phyloP scores from a whole-genome alignment of 805 yeast species.

The Wickerhamiella domercqiae region DNA sequence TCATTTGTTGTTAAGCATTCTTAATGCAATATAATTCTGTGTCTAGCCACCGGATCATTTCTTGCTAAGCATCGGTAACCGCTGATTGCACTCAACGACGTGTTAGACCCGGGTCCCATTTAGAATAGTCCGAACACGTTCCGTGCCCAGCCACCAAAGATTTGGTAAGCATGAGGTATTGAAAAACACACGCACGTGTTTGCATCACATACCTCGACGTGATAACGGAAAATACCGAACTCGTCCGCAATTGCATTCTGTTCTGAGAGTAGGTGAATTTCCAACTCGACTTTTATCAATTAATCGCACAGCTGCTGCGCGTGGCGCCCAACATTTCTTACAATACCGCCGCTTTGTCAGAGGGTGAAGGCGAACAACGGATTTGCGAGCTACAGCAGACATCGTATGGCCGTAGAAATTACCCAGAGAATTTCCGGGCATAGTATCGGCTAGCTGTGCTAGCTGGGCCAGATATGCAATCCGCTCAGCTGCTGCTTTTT shows the following conservation, averaged over 20 bases:
- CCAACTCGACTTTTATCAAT: conserved; percentile 28
- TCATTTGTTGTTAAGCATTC: no score
- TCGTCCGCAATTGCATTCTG: conserved; percentile 13
- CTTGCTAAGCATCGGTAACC: no score
- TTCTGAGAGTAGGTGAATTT: conserved; percentile 11
- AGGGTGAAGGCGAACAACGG: conserved; percentile 42
- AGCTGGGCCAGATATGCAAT: conserved; percentile 22
- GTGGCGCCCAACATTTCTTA: conserved; percentile 42
- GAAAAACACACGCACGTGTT: no score
- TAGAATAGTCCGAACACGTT: no score
- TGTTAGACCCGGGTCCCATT: no score
- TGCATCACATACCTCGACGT: no score
- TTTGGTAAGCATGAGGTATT: no score
- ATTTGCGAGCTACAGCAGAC: conserved; percentile 49
- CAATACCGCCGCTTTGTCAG: conserved; percentile 51
- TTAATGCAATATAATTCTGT: no score
- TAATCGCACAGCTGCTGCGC: conserved; percentile 32
- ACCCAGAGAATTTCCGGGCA: conserved; percentile 28
- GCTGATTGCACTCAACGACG: no score
- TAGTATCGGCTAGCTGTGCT: conserved; percentile 14
- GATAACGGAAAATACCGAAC: conserved; percentile 10
- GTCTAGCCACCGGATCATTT: no score
- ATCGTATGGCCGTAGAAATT: conserved; percentile 40
- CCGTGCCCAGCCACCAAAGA: no score
- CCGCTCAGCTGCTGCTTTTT: conserved; percentile 18